Evolutionary conservation across 2,329 filamentous ascomycete species (phyloP).

Genomic region (Botryotinia convoluta): DNA sequence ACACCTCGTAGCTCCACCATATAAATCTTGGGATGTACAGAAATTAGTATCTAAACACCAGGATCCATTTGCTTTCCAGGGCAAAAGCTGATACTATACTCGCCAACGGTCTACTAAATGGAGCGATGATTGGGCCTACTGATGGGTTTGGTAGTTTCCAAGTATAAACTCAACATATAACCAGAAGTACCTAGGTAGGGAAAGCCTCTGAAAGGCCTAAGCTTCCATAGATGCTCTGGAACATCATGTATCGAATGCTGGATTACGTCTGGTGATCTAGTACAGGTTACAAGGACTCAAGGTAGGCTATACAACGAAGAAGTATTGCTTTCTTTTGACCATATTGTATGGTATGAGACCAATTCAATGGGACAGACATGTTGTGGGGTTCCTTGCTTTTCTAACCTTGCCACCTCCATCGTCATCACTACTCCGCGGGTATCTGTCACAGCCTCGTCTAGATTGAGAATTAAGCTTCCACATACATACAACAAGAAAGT

Average conservation of each 20-base stretch:
- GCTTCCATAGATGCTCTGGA: not conserved
- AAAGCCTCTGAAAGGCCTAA: not conserved
- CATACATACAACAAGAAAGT: not conserved
- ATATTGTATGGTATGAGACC: not conserved
- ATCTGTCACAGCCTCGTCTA: not conserved
- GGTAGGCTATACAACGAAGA: not conserved
- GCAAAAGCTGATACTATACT: not conserved
- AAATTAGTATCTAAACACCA: not conserved
- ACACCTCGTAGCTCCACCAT: not conserved
- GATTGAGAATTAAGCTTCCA: not conserved
- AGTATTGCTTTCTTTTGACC: not conserved
- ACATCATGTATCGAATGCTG: not conserved
- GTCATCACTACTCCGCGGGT: not conserved
- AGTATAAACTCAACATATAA: not conserved
- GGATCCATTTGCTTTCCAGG: not conserved
- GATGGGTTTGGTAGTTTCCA: not conserved
- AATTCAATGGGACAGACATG: not conserved
- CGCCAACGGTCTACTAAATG: not conserved
- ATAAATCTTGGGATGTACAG: not conserved
- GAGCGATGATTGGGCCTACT: not conserved
- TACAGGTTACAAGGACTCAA: not conserved
- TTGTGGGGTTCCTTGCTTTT: constrained; percentile 4
- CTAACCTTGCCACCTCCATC: not conserved
- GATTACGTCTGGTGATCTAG: not conserved
- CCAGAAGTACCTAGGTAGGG: not conserved